Base-by-base conservation (phyloP, 768 basidiomycete species). In the Lentinula aciculospora region DNA sequence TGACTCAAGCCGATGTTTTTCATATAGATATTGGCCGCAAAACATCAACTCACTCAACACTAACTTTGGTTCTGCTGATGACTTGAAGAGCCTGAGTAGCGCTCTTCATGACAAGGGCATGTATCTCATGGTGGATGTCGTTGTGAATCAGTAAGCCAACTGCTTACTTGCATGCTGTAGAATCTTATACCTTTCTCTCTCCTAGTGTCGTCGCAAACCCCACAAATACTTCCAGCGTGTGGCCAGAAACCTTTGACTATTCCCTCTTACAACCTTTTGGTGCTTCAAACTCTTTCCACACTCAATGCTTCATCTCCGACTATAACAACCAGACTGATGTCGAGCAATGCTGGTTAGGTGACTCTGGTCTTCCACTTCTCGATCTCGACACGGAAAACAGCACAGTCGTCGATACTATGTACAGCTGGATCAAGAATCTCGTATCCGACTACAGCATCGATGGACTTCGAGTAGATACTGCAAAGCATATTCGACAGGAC, bases 271-370 rank as follows among this genome's bases (percentile, higher is more conserved):
- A 57, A 21, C 71, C 74, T n/a, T 72, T 74, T 60, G 60, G 61
- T 8, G 58, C 60, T 0, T 19, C 59, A 27, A 61, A 65, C 3
- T 60, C 67, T 48, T 89, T 81, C 69, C 89, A 91, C 65, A 72
- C 82, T 0, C 84, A 84, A 68, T 88, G 87, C 66, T 73, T 78
- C 56, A 81, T 92, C 56, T 74, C 82, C 54, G 84, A 81, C 73
- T 75, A 69, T 58, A 82, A 83, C 64, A 74, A 78, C 59, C 87
- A 84, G 28, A 83, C 84, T 46, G 67, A 71, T 32, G 68, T 76
- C 37, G 78, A 85, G 62, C 82, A 87, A 69, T 89, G 88, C 69
- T 92, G 88, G 87, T 74, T 92, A 3, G 90, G 90, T 3, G 87
- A 90, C 63, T 70, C 71, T 9, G 67, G 66, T 1, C 80, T 90